Base-by-base conservation (phyloP, 257 asterid genomes). In the Solanum microdontum region DNA sequence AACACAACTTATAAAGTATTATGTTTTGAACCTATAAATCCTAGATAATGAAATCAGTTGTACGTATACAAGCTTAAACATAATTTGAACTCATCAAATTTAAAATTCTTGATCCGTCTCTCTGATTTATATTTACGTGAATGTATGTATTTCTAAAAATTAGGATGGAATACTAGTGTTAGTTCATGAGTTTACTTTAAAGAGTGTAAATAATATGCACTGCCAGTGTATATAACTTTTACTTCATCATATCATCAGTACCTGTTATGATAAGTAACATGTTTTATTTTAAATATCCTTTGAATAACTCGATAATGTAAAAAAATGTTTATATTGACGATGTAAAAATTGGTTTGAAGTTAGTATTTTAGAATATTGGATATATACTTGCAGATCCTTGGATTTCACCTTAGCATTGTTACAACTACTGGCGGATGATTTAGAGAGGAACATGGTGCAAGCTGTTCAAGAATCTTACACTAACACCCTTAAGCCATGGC, bases 401-500 rank as follows among this genome's bases (percentile, higher is more conserved):
- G 93, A 95, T 85, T 95, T 97, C 87, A 88, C 94, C 15, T 86
- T 92, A 33, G 89, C 91, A 21, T 89, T 97, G 91, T 60, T 97
- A 48, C 90, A 94, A 87, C 33, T 91, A 58, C 89, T 97, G 32
- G 93, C 87, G 34, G 94, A 92, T 84, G 96, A 97, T 91, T 91
- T 93, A 7, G 95, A 88, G 62, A 93, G 90, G 88, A 90, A 93
- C 82, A 91, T 97, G 93, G 97, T 88, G 88, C 90, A 93, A 88
- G 98, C 93, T 6, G 98, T 97, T 83, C 95, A 94, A 80, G 98
- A 94, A 84, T 89, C 98, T 1, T 97, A 97, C 62, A 92, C 32
- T 72, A 66, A 34, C 66, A 96, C 95, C 80, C 91, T 96, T 32
- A 96, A 92, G 89, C 98, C 99, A 88, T 96, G 98, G 98, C 99